A percentile compares a stretch with the other conserved stretches of the same genome.
phyloP scores from a whole-genome alignment of 1,284 basidiomycete species.

The Trichosporon sp. region DNA sequence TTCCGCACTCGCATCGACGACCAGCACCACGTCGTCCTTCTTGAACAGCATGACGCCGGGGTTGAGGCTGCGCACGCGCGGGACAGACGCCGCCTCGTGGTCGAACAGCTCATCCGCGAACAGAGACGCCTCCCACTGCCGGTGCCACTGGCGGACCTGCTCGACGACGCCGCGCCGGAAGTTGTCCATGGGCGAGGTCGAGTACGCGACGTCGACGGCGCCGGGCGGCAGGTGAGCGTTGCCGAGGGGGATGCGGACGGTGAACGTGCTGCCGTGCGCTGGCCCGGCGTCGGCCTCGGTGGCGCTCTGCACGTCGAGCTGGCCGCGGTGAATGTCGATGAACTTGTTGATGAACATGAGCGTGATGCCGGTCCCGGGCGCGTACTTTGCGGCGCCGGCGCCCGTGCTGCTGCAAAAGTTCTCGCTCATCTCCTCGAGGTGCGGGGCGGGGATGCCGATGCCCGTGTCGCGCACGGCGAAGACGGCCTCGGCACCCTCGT shows the following conservation, averaged over 20 bases:
- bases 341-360: conserved; percentile 44
- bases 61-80: conserved; percentile 28
- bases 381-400: conserved; percentile 17
- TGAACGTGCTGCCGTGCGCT: conserved; percentile 43
- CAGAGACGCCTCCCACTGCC: background rate
- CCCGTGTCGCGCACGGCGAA: conserved; percentile 49
- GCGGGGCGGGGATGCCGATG: conserved; percentile 48
- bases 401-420: conserved; percentile 48
- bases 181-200: background rate
- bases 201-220: conserved; percentile 25
- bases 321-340: conserved; percentile 51
- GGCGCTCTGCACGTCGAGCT: conserved; percentile 45
- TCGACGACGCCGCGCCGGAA: background rate
- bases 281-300: conserved; percentile 36
- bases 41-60: conserved; percentile 43
- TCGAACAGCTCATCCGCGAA: conserved; percentile 7
- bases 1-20: conserved; percentile 42
- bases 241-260: conserved; percentile 40
- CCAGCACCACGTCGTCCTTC: conserved; percentile 42
- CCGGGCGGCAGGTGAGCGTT: conserved; percentile 37
- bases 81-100: background rate
- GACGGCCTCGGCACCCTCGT: conserved; percentile 26
- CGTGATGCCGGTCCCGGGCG: conserved; percentile 46
- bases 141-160: conserved; percentile 9
- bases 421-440: conserved; percentile 43